phyloP scores from a whole-genome alignment of 2,329 filamentous ascomycete genomes.

The Talaromyces sp. region DNA sequence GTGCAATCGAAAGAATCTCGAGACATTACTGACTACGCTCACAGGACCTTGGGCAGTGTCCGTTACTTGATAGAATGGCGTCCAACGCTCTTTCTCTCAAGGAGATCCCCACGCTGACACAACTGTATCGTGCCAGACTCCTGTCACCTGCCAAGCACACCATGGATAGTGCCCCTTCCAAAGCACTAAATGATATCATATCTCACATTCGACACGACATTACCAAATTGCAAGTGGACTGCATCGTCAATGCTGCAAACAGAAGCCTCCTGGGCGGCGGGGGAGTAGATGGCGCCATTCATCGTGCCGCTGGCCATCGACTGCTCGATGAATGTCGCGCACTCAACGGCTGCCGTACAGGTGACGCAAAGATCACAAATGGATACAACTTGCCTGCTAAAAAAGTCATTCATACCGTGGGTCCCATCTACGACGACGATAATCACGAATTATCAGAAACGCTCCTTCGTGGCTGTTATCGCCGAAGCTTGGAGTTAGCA shows the following conservation, averaged over 20 bases:
- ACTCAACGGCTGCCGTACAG: slow-evolving; percentile 71
- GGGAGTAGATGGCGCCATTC: slow-evolving; percentile 88
- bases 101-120: slow-evolving; percentile 45
- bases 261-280: slow-evolving; percentile 73
- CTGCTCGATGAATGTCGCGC: slow-evolving; percentile 69
- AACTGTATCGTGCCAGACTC: slow-evolving; percentile 62
- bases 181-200: slow-evolving; percentile 53
- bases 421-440: slow-evolving; percentile 65
- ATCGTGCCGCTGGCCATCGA: slow-evolving; percentile 69
- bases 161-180: slow-evolving; percentile 41
- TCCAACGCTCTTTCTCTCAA: slow-evolving; percentile 24
- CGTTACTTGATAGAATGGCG: slow-evolving; percentile 6
- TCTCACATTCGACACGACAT: slow-evolving; percentile 73
- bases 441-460: slow-evolving; percentile 35
- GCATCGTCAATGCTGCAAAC: slow-evolving; percentile 94
- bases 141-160: slow-evolving; percentile 39
- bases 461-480: slow-evolving; percentile 66
- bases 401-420: slow-evolving; percentile 86
- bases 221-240: slow-evolving; percentile 71
- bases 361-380: slow-evolving; percentile 75
- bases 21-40: not conserved
- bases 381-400: slow-evolving; percentile 73
- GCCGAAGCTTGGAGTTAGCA: slow-evolving; percentile 67
- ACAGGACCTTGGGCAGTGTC: not conserved
- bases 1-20: not conserved